These are phyloP conservation scores for Phytopythium litorale DNA, from an alignment of 352 stramenopile genomes.

Conservation along the genomic window DNA sequence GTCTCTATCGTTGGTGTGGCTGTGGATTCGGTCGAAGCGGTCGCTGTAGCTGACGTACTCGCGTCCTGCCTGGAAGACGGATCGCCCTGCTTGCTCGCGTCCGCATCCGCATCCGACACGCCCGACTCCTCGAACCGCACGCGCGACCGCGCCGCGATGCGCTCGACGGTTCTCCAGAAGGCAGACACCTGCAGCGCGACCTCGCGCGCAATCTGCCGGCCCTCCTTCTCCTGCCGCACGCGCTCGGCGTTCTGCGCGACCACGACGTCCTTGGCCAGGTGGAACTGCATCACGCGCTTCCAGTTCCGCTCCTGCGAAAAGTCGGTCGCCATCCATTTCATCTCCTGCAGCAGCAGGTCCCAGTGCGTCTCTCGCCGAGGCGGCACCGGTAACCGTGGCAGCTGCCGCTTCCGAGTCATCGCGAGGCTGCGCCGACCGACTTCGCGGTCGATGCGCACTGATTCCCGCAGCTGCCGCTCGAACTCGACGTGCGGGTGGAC, in stretches of 20 bases:
- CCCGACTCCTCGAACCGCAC: slow-evolving; percentile 49
- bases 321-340: slow-evolving; percentile 96
- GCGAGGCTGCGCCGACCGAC: slow-evolving; percentile 25
- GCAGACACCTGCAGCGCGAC: slow-evolving; percentile 69
- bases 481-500: slow-evolving; percentile 38
- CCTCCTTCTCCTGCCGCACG: slow-evolving; percentile 60
- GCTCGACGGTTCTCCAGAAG: slow-evolving; percentile 85
- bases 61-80: neutral
- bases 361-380: slow-evolving; percentile 77
- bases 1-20: slow-evolving; percentile 13
- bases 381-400: slow-evolving; percentile 56
- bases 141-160: slow-evolving; percentile 72
- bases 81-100: neutral
- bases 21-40: neutral
- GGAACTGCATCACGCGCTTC: slow-evolving; percentile 81
- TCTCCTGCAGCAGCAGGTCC: slow-evolving; percentile 95
- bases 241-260: slow-evolving; percentile 65
- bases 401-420: slow-evolving; percentile 64
- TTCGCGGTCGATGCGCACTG: slow-evolving; percentile 42
- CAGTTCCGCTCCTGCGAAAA: slow-evolving; percentile 97
- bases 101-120: neutral
- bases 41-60: neutral
- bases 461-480: slow-evolving; percentile 43
- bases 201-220: slow-evolving; percentile 56
- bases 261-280: slow-evolving; percentile 58